Percentiles rank a stretch among this genome's conserved stretches.
phyloP scores from a whole-genome alignment of 2,329 filamentous ascomycete species.

The Penicillium sp. region DNA sequence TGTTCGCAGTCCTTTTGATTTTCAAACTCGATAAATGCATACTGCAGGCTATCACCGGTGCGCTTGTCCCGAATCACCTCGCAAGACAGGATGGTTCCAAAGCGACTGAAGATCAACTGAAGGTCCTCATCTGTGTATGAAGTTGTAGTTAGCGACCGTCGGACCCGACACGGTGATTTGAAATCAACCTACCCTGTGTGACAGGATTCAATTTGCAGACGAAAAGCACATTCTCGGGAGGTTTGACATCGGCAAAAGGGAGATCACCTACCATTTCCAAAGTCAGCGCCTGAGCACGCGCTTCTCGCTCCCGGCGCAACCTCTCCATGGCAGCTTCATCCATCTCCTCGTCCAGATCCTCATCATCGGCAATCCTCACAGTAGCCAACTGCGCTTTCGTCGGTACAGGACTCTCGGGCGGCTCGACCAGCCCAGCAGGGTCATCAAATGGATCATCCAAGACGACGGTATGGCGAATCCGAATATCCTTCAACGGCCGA shows the following conservation, averaged over 20 bases:
- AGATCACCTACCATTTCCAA: constrained; percentile 98
- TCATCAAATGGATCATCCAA: constrained; percentile 93
- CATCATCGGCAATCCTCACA: constrained; percentile 89
- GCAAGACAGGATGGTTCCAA: constrained; percentile 92
- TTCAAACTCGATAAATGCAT: constrained; percentile 96
- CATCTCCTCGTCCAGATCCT: constrained; percentile 76
- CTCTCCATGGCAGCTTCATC: constrained; percentile 83
- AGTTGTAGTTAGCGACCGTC: neutral
- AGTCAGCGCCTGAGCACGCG: constrained; percentile 89
- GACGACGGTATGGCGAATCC: constrained; percentile 89
- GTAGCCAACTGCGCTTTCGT: constrained; percentile 86
- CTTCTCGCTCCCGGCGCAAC: constrained; percentile 83
- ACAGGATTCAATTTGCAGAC: constrained; percentile 99
- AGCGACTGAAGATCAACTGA: constrained; percentile 94
- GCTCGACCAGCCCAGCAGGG: constrained; percentile 75
- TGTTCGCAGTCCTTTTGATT: constrained; percentile 91
- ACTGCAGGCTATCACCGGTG: constrained; percentile 93
- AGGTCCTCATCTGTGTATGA: constrained; percentile 76
- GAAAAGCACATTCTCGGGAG: constrained; percentile 95
- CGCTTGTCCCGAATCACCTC: constrained; percentile 95
- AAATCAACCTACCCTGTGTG: constrained; percentile 65
- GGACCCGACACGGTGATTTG: neutral
- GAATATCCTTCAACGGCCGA: constrained; percentile 89
- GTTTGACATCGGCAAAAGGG: constrained; percentile 95
- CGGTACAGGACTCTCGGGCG: constrained; percentile 79